phyloP scores from a whole-genome alignment of 495 filamentous ascomycete species.

The Lasiosphaeria hispida region DNA sequence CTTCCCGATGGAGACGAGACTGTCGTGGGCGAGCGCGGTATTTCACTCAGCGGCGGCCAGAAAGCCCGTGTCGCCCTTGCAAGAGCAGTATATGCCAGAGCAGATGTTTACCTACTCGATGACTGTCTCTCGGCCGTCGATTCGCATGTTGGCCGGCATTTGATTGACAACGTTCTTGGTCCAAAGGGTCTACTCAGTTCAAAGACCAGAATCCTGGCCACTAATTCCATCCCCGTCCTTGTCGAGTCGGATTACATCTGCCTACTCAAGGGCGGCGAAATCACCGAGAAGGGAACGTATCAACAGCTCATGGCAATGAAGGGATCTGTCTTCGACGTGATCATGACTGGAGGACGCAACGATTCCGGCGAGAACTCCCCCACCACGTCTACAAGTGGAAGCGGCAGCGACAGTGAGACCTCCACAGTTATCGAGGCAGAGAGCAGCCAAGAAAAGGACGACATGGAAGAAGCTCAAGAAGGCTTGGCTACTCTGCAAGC shows the following conservation, averaged over 20 bases:
- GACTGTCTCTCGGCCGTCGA: slow-evolving; percentile 95
- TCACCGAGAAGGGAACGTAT: slow-evolving; percentile 86
- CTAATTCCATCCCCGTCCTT: slow-evolving; percentile 92
- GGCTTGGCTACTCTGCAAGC: slow-evolving; percentile 65
- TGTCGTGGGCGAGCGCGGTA: slow-evolving; percentile 94
- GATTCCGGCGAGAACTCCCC: slow-evolving; percentile 33
- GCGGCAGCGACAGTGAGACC: slow-evolving; percentile 56
- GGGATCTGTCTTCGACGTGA: slow-evolving; percentile 80
- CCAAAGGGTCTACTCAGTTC: slow-evolving; percentile 73
- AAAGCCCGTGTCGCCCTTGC: slow-evolving; percentile 95
- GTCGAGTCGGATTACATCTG: slow-evolving; percentile 80
- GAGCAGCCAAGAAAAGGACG: slow-evolving; percentile 47
- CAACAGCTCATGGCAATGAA: slow-evolving; percentile 90
- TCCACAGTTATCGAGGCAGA: slow-evolving; percentile 58
- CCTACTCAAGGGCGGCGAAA: slow-evolving; percentile 75
- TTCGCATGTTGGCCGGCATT: slow-evolving; percentile 92
- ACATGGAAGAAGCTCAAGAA: slow-evolving; percentile 73
- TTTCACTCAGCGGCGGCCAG: slow-evolving; percentile 94
- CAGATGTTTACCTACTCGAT: slow-evolving; percentile 95
- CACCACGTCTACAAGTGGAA: slow-evolving; percentile 14
- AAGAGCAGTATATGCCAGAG: slow-evolving; percentile 91
- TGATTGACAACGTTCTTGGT: slow-evolving; percentile 92
- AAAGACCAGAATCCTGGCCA: slow-evolving; percentile 92
- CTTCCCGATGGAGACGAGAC: slow-evolving; percentile 96
- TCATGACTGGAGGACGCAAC: slow-evolving; percentile 68